Evolutionary conservation across 768 basidiomycete genomes (phyloP).

Genomic region (Phaeotremella skinneri): DNA sequence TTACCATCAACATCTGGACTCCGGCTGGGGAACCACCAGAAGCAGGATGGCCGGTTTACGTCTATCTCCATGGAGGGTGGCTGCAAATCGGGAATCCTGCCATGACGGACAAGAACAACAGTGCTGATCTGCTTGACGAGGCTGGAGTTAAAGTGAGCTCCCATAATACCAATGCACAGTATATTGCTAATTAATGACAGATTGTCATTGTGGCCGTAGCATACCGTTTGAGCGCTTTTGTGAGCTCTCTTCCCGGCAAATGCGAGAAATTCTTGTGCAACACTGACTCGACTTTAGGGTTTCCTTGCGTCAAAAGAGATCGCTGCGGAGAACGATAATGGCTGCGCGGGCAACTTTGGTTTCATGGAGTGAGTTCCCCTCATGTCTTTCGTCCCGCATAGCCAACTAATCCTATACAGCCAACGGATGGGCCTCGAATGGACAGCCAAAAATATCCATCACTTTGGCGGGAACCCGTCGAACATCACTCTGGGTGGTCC

Average conservation of each 20-base stretch:
- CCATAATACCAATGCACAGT: neutral
- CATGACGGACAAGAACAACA: slow-evolving; percentile 13
- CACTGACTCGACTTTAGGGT: neutral
- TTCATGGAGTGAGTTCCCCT: slow-evolving; percentile 11
- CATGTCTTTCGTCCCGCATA: neutral
- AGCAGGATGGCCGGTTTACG: slow-evolving; percentile 17
- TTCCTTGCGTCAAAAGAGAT: slow-evolving; percentile 21
- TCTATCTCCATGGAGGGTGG: slow-evolving; percentile 23
- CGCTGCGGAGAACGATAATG: slow-evolving; percentile 14
- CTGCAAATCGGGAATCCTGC: slow-evolving; percentile 23
- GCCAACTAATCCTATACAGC: neutral
- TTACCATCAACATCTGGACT: slow-evolving; percentile 23
- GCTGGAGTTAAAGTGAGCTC: slow-evolving; percentile 11
- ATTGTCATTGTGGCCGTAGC: slow-evolving; percentile 9
- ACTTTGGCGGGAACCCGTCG: slow-evolving; percentile 19
- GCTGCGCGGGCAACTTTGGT: slow-evolving; percentile 23
- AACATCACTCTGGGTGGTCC: slow-evolving; percentile 17
- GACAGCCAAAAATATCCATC: slow-evolving; percentile 12
- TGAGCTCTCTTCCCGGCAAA: too few relatives aligned
- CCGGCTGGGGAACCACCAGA: slow-evolving; percentile 16
- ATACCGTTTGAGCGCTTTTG: slow-evolving; percentile 17
- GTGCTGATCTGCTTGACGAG: slow-evolving; percentile 7
- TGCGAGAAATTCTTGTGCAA: neutral
- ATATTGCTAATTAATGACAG: slow-evolving; percentile 1
- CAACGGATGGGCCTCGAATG: slow-evolving; percentile 23